Percentiles rank a stretch among this genome's conserved stretches.
These are phyloP conservation scores for Podospora pseudopauciseta DNA, from an alignment of 495 filamentous ascomycete genomes.

Conservation along the genomic window DNA sequence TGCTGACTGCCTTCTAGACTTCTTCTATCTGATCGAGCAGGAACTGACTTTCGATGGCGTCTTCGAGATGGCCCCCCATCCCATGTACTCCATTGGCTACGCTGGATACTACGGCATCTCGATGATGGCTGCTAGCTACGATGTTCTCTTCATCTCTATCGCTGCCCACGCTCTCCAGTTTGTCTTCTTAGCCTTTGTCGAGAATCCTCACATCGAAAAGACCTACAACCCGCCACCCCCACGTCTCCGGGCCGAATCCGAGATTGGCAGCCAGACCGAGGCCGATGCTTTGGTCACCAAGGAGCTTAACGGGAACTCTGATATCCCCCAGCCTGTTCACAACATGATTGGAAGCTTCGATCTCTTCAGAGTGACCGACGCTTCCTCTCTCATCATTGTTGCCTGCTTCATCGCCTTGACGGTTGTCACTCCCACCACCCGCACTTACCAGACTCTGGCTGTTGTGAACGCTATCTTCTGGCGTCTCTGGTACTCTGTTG, in stretches of 20 bases:
- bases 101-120: slow-evolving; percentile 98
- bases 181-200: slow-evolving; percentile 80
- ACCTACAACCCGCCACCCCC: slow-evolving; percentile 90
- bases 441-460: slow-evolving; percentile 70
- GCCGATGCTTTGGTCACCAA: slow-evolving; percentile 14
- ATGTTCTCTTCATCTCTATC: slow-evolving; percentile 93
- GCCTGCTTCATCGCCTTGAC: slow-evolving; percentile 70
- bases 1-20: slow-evolving; percentile 51
- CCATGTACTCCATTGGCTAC: slow-evolving; percentile 99
- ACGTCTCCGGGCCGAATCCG: slow-evolving; percentile 51
- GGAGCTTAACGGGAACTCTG: slow-evolving; percentile 9
- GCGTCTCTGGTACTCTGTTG: slow-evolving; percentile 90
- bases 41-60: slow-evolving; percentile 97
- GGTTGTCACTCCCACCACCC: slow-evolving; percentile 71
- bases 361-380: slow-evolving; percentile 78
- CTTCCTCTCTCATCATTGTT: slow-evolving; percentile 69
- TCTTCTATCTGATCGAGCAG: slow-evolving; percentile 98
- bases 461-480: slow-evolving; percentile 73
- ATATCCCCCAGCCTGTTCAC: slow-evolving; percentile 63
- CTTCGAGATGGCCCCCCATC: slow-evolving; percentile 98
- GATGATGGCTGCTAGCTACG: slow-evolving; percentile 97
- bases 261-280: slow-evolving; percentile 34
- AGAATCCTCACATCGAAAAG: slow-evolving; percentile 98
- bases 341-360: slow-evolving; percentile 86
- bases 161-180: slow-evolving; percentile 93